Base-by-base conservation (phyloP, 108 stramenopile species). In the Skeletonema tropicum region DNA sequence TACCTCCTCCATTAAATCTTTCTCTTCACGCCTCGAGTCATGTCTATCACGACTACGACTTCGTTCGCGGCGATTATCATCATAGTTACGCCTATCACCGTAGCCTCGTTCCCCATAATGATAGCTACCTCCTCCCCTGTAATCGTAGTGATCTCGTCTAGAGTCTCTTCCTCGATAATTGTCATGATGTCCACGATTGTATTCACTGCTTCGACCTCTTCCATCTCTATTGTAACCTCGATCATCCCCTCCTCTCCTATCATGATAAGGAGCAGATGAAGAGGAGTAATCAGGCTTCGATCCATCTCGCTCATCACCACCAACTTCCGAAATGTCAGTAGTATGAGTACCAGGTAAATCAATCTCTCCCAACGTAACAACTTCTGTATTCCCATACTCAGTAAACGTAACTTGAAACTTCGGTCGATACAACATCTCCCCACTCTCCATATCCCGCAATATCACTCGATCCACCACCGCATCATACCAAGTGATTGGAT, bases 401-500 rank as follows among this genome's bases (percentile, higher is more conserved):
- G 94, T 87, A 80, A 99, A 99, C 0, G 93, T 95, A 11, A 99
- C 98, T 64, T 91, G 80, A 85, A 94, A 99, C 74, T 90, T 92
- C 1, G 92, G 93, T 58, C 84, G 59, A 42, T 48, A 46, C 71
- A 89, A 68, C 49, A 70, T 33, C 32, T 80, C 86, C 12, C 79
- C 77, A 66, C 35, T 74, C 41, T 83, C 90, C 6, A 76, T 75
- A 73, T 93, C 85, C 41, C 89, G 73, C 31, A 85, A 65, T 57
- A 94, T 81, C 8, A 97, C 93, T 26, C 86, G 69, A 74, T 97
- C 96, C 61, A 99, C 91, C 21, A 94, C 91, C 15, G 96, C 97
- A 68, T 96, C 95, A 67, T 99, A 99, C 98, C 98, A 99, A 2
- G 91, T 87, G 12, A 96, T 74, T 14, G 96, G 97, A 85, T 98